Evolutionary conservation across 176 grass and related monocot species (phyloP), one percentile per base, ranked within the genome.

Genomic region (Hsuehochloa calcarea): DNA sequence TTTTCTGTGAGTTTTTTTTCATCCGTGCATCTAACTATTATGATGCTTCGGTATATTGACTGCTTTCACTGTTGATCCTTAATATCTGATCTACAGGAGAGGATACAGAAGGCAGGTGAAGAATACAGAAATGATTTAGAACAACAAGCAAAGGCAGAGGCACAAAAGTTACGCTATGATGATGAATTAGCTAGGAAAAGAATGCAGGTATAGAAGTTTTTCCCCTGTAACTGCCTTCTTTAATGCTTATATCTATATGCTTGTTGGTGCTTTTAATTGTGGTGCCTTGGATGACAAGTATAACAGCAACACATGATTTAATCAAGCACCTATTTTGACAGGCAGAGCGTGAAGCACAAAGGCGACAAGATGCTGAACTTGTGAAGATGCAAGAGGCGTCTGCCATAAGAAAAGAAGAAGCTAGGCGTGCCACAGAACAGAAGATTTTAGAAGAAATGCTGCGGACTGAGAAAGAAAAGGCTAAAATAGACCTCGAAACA

Each of bases 311-410:
- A 38, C 23, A 10, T 35, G 31, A 69, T 75, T 75, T 84, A 84
- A 84, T 63, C 19, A 80, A 50, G 46, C 29, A 58, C 44, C 20
- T 69, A 45, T 77, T 61, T 85, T 92, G 51, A 44, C 90, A 99
- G 96, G 72, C 63, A 50, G 93, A 96, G 19, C 89, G 87, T 75
- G 96, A 92, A 71, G 84, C 47, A 64, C 91, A 94, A 49, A 96
- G 91, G 46, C 71, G 23, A 72, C 91, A 88, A 22, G 92, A 99
- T 56, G 86, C 85, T 74, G 96, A 99, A 80, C 91, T 96, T 70
- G 93, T 99, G 59, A 94, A 72, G 75, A 99, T 99, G 93, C 93
- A 99, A 89, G 91, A 99, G 84, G 87, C 88, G 29, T 90, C 88
- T 13, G 60, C 90, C 29, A 1, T 88, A 3, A 90, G 90, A 75